Base-by-base conservation (phyloP, 208 protist genomes). In the Wallacemonas sp. region DNA sequence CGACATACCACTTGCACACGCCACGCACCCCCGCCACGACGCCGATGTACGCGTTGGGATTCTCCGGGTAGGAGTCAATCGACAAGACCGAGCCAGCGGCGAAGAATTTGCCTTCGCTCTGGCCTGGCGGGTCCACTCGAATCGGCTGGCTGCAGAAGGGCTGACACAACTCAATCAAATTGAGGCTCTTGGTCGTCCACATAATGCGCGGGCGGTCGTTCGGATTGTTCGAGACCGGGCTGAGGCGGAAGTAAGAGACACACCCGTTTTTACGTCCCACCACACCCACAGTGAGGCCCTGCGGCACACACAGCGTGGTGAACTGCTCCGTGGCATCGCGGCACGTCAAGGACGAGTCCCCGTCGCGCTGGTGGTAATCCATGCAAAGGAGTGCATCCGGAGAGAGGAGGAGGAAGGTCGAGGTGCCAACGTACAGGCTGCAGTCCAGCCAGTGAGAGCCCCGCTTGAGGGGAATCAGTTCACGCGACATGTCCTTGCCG, bases 1-100 rank as follows among this genome's bases (percentile, higher is more conserved):
- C 88, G 22, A 94, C 38, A 72, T 86, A 86, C 88, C 84, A 94
- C 69, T 92, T 91, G 66, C 75, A 83, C 46, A 94, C 85, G 2
- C 88, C 88, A 19, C 78, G 66, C 21, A 88, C 78, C 1, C 85
- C 84, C 0, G 71, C 80, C 42, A 94, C 73, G 12, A 92, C 84
- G 30, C 75, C 83, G 42, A 94, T 66, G 55, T 89, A 81, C 17
- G 72, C 72, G 73, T 94, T 92, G 15, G 88, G 85, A 74, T 86
- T 92, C 27, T 72, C 83, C 14, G 82, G 79, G 63, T 86, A 82
- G 24, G 82, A 90, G 65, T 94, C 85, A 26, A 94, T 80, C 9
- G 77, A 79, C n/a, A 87, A 56, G 33, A 94, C 45, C 15, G 78
- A 83, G 28, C 85, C 85, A 0, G 22, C 27, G 30, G 68, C 36